Evolutionary conservation across 2,329 filamentous ascomycete genomes (phyloP), one percentile per base, ranked within the genome.

Genomic region (Aspergillus novoparasiticus): DNA sequence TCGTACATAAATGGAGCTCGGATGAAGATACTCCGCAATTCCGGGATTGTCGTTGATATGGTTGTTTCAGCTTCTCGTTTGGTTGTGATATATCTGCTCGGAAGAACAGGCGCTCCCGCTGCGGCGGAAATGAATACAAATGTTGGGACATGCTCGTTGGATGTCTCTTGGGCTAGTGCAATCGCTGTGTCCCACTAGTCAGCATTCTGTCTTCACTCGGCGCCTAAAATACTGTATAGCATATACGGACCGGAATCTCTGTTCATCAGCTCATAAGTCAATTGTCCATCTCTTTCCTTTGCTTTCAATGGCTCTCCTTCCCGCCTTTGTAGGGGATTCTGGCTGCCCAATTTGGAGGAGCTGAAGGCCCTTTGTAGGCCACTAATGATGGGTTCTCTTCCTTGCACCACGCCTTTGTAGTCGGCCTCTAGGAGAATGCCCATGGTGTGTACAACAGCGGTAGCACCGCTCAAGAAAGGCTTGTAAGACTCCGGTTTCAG

Each of bases 221-320:
- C 6, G 9, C 26, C 26, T 30, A 32, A 51, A 51, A 32, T 32
- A 34, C 9, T 32, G 14, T 51, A 51, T 51, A 34, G 39, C 21
- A 60, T 23, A 14, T 57, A 73, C 75, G 36, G 73, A 86, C 84
- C 84, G 50, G 85, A 85, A 80, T 98, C 94, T 62, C 95, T 87
- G 81, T 99, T 99, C 93, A 99, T 97, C 64, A 93, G 85, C 82
- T 98, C 95, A 81, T 99, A 99, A 21, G 94, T 97, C 72, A 97
- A 84, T 79, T 95, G 91, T 30, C 89, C 89, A 69, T 89, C 88
- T 53, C 82, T 85, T 76, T 91, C 89, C 58, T 88, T 83, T 1
- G 89, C 85, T 68, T 85, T 84, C 68, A 94, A 84, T 64, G 86
- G 84, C 65, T 86, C 85, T 56, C 84, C 87, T 48, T 83, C 77